These are phyloP conservation scores for Mucuna pruriens DNA, from an alignment of 306 rosid species.

Conservation along the genomic window DNA sequence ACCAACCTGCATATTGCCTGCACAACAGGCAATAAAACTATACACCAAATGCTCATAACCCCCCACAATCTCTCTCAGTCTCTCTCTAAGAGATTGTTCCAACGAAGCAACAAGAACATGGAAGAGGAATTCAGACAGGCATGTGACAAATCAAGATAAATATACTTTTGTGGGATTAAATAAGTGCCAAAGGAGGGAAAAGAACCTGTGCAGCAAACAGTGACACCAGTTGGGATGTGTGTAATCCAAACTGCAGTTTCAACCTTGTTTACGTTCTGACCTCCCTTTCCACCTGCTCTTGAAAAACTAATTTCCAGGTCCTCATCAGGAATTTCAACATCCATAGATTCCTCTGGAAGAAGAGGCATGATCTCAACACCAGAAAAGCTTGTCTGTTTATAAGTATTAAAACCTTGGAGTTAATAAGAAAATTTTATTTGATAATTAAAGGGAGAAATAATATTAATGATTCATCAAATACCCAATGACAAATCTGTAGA, in stretches of 20 bases:
- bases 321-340: slow-evolving; percentile 93
- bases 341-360: slow-evolving; percentile 85
- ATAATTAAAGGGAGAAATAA: neutral
- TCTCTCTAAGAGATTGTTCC: neutral
- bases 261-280: slow-evolving; percentile 96
- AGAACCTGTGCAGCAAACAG: slow-evolving; percentile 92
- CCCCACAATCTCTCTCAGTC: no score
- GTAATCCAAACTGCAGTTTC: slow-evolving; percentile 98
- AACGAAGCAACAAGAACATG: slow-evolving; percentile 3
- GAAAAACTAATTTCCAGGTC: slow-evolving; percentile 89
- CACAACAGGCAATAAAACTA: neutral
- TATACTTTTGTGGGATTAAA: neutral
- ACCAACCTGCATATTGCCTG: neutral
- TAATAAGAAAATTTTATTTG: neutral
- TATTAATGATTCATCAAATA: neutral
- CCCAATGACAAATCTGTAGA: neutral
- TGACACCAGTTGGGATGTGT: slow-evolving; percentile 96
- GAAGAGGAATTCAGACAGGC: neutral
- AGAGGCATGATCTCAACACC: slow-evolving; percentile 98
- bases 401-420: slow-evolving; percentile 23
- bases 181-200: slow-evolving; percentile 20
- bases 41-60: neutral
- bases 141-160: neutral
- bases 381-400: slow-evolving; percentile 88
- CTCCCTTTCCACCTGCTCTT: slow-evolving; percentile 98